Percentiles rank a stretch among this genome's conserved stretches.
Evolutionary conservation across 805 yeast genomes (phyloP).

Genomic region (Nakazawaea peltata): DNA sequence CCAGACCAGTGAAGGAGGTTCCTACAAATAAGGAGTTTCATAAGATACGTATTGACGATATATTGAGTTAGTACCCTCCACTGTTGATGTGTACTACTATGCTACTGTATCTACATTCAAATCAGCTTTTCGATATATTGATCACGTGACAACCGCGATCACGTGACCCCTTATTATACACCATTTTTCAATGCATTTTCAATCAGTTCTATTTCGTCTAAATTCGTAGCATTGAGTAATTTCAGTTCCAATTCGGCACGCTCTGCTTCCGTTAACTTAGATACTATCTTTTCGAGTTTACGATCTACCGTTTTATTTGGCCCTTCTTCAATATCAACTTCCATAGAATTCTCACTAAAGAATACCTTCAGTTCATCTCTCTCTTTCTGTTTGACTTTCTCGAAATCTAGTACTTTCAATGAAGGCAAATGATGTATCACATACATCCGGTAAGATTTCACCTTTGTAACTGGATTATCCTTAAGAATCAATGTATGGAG

Average conservation of each 20-base stretch:
- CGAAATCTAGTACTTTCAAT: slow-evolving; percentile 60
- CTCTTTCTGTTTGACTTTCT: slow-evolving; percentile 50
- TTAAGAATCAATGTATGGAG: slow-evolving; percentile 41
- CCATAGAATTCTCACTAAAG: slow-evolving; percentile 16
- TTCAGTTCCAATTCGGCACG: slow-evolving; percentile 40
- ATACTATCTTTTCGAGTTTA: slow-evolving; percentile 15
- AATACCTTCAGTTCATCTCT: slow-evolving; percentile 33
- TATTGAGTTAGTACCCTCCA: slow-evolving; percentile 2
- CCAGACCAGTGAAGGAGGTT: not conserved
- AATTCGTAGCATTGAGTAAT: slow-evolving; percentile 53
- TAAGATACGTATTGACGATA: slow-evolving; percentile 7
- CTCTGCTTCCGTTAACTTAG: slow-evolving; percentile 48
- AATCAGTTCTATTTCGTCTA: slow-evolving; percentile 69
- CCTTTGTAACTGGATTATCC: slow-evolving; percentile 49
- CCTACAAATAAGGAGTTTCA: slow-evolving; percentile 2
- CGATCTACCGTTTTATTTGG: slow-evolving; percentile 15
- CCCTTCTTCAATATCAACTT: slow-evolving; percentile 21
- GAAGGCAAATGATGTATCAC: slow-evolving; percentile 57
- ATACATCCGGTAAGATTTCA: slow-evolving; percentile 49
- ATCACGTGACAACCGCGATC: no score
- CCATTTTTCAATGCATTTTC: slow-evolving; percentile 46
- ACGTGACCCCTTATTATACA: no score
- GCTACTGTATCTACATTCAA: slow-evolving; percentile 1
- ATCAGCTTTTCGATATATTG: no score
- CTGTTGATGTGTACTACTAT: no score